A percentile compares a stretch with the other conserved stretches of the same genome.
These are phyloP conservation scores for Fraxinus sp. DNA, from an alignment of 305 asterid species.

Conservation along the genomic window DNA sequence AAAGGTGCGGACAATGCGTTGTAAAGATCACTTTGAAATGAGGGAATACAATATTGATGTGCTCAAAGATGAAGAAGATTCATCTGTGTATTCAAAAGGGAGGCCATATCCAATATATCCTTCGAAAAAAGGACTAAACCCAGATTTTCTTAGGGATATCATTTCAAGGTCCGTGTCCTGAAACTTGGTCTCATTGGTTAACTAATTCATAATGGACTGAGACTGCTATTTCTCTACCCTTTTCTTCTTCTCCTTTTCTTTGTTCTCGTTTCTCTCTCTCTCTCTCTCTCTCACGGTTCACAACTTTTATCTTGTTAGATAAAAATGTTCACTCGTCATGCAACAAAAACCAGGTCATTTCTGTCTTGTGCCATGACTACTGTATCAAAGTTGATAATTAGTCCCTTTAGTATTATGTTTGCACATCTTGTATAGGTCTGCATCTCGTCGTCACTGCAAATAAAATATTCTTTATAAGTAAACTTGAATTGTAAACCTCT, in stretches of 20 bases:
- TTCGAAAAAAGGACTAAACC: conserved; percentile 80
- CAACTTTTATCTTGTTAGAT: not conserved
- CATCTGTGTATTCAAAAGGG: conserved; percentile 58
- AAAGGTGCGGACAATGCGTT: conserved; percentile 67
- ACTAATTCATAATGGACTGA: conserved; percentile 15
- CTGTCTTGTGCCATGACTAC: not conserved
- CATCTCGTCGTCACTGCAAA: not conserved
- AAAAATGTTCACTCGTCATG: not conserved
- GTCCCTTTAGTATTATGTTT: not conserved
- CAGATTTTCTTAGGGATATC: conserved; percentile 66
- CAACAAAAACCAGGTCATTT: not conserved
- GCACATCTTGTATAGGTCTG: not conserved
- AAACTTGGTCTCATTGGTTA: conserved; percentile 13
- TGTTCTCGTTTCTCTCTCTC: not conserved
- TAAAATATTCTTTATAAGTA: not conserved
- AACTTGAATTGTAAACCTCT: not conserved
- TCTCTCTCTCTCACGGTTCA: not conserved
- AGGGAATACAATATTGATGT: conserved; percentile 80
- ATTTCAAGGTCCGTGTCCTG: conserved; percentile 67
- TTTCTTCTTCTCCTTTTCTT: conserved; percentile 5
- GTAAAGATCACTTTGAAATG: conserved; percentile 83
- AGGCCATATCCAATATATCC: conserved; percentile 96
- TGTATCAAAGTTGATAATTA: not conserved
- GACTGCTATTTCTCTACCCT: not conserved
- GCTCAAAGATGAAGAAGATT: conserved; percentile 61